Conservation (phyloP, 2,329 filamentous ascomycete species). For the Berkeleyomyces basicola region DNA sequence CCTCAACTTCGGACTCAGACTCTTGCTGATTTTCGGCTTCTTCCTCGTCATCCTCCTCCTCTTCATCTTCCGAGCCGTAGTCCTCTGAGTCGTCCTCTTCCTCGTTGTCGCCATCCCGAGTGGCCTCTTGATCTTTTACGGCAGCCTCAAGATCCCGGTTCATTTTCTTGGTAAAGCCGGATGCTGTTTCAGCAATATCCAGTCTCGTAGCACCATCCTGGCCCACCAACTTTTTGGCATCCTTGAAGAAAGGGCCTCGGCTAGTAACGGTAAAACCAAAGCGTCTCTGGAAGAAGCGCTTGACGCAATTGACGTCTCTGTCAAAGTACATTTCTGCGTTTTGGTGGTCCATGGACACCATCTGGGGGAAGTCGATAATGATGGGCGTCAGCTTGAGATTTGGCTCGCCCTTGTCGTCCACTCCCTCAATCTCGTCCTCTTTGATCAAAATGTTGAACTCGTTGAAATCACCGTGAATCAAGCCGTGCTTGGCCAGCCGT, state of each 20-base stretch:
- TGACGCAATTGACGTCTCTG: constrained; percentile 87
- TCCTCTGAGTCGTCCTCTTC: constrained; percentile 21
- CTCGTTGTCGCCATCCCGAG: constrained; percentile 24
- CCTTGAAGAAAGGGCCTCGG: constrained; percentile 69
- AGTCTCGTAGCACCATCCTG: constrained; percentile 51
- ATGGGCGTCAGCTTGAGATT: constrained; percentile 48
- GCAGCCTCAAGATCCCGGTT: constrained; percentile 83
- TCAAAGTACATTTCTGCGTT: constrained; percentile 98
- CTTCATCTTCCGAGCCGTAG: constrained; percentile 17
- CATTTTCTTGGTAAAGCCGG: constrained; percentile 94
- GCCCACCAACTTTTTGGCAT: constrained; percentile 59
- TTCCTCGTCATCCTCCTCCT: constrained; percentile 19
- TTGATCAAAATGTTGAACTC: constrained; percentile 91
- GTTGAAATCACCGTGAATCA: constrained; percentile 98
- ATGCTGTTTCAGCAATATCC: constrained; percentile 79
- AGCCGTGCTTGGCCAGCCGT: constrained; percentile 62
- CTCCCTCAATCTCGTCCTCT: constrained; percentile 24
- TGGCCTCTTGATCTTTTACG: constrained; percentile 58
- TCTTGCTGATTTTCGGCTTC: constrained; percentile 14
- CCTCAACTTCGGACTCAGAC: constrained; percentile 14
- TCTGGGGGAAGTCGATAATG: constrained; percentile 95
- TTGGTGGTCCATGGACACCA: constrained; percentile 83
- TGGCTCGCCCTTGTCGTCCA: constrained; percentile 20
- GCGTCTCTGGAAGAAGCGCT: constrained; percentile 76
- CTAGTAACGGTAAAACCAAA: constrained; percentile 76